A percentile compares a stretch with the other conserved stretches of the same genome.
phyloP scores from a whole-genome alignment of 306 rosid species.

The Castanea mollissima region DNA sequence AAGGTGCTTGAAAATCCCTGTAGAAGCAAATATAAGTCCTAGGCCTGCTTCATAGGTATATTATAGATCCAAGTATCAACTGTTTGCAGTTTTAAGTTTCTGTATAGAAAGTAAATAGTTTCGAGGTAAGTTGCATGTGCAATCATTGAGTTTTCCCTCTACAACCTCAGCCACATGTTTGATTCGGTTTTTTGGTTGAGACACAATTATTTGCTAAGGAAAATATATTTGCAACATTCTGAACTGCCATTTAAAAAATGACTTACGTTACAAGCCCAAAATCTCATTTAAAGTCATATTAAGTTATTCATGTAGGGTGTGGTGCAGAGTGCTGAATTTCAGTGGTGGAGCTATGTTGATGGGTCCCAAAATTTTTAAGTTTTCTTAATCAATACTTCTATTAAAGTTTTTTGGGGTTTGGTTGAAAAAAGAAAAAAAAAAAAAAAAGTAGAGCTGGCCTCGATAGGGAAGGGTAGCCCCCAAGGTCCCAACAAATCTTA shows the following conservation, averaged over 20 bases:
- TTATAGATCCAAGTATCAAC: not conserved
- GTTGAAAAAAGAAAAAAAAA: no score
- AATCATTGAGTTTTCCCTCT: not conserved
- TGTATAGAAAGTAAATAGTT: not conserved
- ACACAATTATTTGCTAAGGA: not conserved
- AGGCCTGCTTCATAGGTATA: not conserved
- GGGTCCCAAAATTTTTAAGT: no score
- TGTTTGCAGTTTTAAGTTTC: not conserved
- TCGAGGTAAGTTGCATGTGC: not conserved
- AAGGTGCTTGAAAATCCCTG: not conserved
- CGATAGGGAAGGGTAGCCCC: no score
- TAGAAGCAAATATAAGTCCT: not conserved
- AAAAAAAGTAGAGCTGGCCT: no score
- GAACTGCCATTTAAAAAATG: not conserved
- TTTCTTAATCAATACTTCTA: no score
- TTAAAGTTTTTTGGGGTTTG: no score
- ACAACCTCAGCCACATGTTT: not conserved
- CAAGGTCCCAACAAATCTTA: no score
- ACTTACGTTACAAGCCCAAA: not conserved
- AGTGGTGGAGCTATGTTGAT: no score
- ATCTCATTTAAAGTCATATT: not conserved
- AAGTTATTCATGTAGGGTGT: not conserved
- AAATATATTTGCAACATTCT: not conserved
- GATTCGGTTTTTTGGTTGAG: not conserved
- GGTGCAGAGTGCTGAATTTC: not conserved